These are phyloP conservation scores for Stagonosporopsis tanaceti DNA, from an alignment of 2,329 filamentous ascomycete genomes.

Conservation along the genomic window DNA sequence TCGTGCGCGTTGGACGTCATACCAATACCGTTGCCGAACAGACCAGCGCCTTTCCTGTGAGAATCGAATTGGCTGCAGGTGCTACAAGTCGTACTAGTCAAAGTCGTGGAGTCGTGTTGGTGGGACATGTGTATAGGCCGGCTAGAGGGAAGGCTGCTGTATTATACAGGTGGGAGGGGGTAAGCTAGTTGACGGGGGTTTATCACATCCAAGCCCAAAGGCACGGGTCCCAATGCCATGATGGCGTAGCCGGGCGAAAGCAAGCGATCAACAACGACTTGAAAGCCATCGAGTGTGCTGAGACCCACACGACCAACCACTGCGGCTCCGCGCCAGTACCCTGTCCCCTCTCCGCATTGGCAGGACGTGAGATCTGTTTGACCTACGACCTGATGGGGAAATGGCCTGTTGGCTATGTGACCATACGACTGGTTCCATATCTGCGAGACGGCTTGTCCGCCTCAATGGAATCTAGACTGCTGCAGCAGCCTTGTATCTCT, in stretches of 20 bases:
- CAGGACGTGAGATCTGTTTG: constrained; percentile 21
- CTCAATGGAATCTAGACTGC: not conserved
- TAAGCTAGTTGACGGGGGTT: constrained; percentile 14
- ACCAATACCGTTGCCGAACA: constrained; percentile 22
- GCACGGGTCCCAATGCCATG: constrained; percentile 23
- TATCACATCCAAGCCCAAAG: constrained; percentile 25
- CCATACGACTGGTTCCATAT: constrained; percentile 23
- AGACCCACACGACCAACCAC: constrained; percentile 28
- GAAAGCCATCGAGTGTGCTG: constrained; percentile 16
- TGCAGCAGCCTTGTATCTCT: constrained; percentile 1
- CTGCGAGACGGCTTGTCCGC: constrained; percentile 24
- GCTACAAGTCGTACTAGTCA: constrained; percentile 6
- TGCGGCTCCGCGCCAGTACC: constrained; percentile 34
- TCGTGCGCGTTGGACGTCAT: constrained; percentile 26
- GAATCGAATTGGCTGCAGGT: constrained; percentile 6
- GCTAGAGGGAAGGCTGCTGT: constrained; percentile 7
- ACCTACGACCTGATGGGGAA: constrained; percentile 13
- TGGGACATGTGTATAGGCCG: constrained; percentile 19
- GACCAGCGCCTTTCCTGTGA: constrained; percentile 12
- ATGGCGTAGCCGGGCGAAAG: constrained; percentile 34
- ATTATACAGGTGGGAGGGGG: constrained; percentile 21
- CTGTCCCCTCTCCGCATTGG: constrained; percentile 27
- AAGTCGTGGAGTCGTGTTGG: constrained; percentile 20
- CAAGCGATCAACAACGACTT: constrained; percentile 28
- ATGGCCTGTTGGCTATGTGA: constrained; percentile 15